phyloP scores from a whole-genome alignment of 805 yeast species.

The Metschnikowia proteae region DNA sequence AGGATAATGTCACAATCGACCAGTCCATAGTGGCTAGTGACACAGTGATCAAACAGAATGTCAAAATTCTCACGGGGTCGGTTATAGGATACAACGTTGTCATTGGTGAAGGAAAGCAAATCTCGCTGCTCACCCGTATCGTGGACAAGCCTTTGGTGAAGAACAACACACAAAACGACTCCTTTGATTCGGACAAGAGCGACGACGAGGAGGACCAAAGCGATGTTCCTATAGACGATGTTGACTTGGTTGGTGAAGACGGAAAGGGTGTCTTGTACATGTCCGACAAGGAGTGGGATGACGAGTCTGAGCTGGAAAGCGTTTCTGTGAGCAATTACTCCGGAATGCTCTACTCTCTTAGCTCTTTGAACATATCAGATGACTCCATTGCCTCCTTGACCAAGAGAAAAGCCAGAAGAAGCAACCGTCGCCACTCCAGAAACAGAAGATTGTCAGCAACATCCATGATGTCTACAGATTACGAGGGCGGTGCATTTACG shows the following conservation, averaged over 20 bases:
- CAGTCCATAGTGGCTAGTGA: constrained; percentile 69
- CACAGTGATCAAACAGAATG: constrained; percentile 52
- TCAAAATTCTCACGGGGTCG: constrained; percentile 60
- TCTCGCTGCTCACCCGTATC: constrained; percentile 51
- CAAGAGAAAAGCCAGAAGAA: constrained; percentile 41
- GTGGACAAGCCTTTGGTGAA: constrained; percentile 44
- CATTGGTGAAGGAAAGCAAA: constrained; percentile 50
- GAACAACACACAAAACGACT: constrained; percentile 26
- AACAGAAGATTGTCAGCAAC: constrained; percentile 35
- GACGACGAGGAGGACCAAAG: constrained; percentile 26
- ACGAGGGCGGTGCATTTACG: constrained; percentile 32
- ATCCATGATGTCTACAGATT: constrained; percentile 45
- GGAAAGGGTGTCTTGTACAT: constrained; percentile 50
- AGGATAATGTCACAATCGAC: constrained; percentile 55
- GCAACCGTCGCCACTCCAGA: constrained; percentile 22
- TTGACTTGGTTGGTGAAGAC: constrained; percentile 43
- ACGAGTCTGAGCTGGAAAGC: constrained; percentile 35
- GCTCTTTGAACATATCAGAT: constrained; percentile 51
- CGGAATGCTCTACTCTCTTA: constrained; percentile 46
- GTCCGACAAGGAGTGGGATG: constrained; percentile 40
- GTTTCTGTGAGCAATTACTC: constrained; percentile 35
- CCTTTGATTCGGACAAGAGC: constrained; percentile 39
- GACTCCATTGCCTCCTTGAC: constrained; percentile 54
- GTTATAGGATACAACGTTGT: constrained; percentile 75
- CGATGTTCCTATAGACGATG: constrained; percentile 11